Evolutionary conservation across 176 grass and related monocot species (phyloP).

Genomic region (Phoenix roebelenii): DNA sequence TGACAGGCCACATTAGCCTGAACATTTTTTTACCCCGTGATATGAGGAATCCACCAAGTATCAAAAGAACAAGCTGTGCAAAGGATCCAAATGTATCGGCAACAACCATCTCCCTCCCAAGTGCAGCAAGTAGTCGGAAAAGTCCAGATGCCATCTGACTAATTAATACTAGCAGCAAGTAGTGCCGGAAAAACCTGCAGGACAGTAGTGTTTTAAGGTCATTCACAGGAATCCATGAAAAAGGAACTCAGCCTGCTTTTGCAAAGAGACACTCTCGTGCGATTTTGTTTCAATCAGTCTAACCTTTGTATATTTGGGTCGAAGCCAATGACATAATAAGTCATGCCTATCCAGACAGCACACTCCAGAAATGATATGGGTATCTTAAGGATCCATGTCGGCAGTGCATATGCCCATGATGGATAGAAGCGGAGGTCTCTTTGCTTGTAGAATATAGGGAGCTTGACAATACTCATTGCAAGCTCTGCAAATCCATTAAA

Average conservation of each 20-base stretch:
- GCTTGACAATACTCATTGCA: conserved; percentile 37
- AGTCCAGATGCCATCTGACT: conserved; percentile 47
- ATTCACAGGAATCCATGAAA: no score
- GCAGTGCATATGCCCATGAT: conserved; percentile 39
- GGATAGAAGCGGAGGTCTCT: conserved; percentile 54
- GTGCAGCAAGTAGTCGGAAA: conserved; percentile 53
- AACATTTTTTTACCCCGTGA: conserved; percentile 37
- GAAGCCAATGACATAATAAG: conserved; percentile 53
- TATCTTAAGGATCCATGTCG: conserved; percentile 35
- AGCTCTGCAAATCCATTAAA: conserved; percentile 53
- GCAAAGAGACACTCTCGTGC: background rate
- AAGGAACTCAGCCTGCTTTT: no score
- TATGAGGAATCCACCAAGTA: conserved; percentile 60
- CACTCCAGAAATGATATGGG: conserved; percentile 45
- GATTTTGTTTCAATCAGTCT: conserved; percentile 4
- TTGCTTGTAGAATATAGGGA: conserved; percentile 53
- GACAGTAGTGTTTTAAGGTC: no score
- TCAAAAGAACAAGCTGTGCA: conserved; percentile 45
- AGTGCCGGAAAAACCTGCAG: conserved; percentile 52
- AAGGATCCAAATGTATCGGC: conserved; percentile 57
- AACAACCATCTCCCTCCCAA: conserved; percentile 56
- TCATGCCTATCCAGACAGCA: conserved; percentile 37
- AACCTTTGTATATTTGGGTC: conserved; percentile 52
- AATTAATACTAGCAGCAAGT: conserved; percentile 42
- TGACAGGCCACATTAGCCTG: background rate